Evolutionary conservation across 257 asterid genomes (phyloP), one percentile per base, ranked within the genome.

Genomic region (Voacanga thouarsii): DNA sequence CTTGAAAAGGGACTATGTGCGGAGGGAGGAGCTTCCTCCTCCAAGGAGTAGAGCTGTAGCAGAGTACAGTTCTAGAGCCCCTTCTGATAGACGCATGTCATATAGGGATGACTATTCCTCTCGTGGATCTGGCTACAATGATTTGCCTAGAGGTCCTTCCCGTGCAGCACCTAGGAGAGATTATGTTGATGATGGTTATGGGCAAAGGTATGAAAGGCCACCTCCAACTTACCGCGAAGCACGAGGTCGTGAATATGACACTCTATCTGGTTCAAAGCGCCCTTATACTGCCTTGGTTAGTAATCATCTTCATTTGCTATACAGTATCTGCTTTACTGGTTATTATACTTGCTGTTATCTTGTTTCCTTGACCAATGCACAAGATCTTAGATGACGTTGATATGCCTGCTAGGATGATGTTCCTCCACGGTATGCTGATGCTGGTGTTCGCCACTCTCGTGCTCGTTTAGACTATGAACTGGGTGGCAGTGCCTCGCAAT

Each of bases 261-360:
- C 97, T 45, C 65, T 90, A 64, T 81, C 97, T 78, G 99, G 99
- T 57, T 89, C 99, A 76, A 96, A 96, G 83, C 98, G 98, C 64
- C 84, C 98, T 45, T 96, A 92, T 78, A 49, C 92, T 77, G 83
- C 95, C 41, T 49, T 96, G 96, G 98, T 87, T 57, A 71, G 77
- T 83, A 74, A 39, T 60, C 68, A 3, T 43, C 66, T 56, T 78
- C 47, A 14, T 37, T 61, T 5, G 53, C 49, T 55, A 1, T 9
- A 23, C 50, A 37, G 26, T 49, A 26, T 30, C 65, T 51, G 45
- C 28, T 69, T 16, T 68, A 6, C 43, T 55, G 51, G 47, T 53
- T 56, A n/a, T 37, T 37, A 7, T 57, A 23, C 12, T 72, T 39
- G 26, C 26, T 3, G 53, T 11, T 55, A 5, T 74, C 70, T 65